Base-by-base conservation (phyloP, 2,329 filamentous ascomycete genomes). In the Rosellinia necatrix region DNA sequence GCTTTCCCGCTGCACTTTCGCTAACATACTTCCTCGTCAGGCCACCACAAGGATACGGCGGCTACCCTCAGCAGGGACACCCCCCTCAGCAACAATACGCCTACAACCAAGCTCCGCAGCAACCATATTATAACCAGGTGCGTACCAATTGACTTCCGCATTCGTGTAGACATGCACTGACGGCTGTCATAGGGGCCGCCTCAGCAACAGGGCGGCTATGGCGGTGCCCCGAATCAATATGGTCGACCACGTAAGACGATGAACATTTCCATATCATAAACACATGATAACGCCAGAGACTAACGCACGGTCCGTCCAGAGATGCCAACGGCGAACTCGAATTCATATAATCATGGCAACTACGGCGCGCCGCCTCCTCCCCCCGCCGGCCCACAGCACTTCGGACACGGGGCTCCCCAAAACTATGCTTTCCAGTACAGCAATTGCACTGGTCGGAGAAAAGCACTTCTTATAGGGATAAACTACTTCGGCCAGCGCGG, bases 401-500 rank as follows among this genome's bases (percentile, higher is more conserved):
- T 94, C 68, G 90, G 92, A 53, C 80, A 86, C 59, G 92, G 91
- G 54, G 92, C 92, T 12, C 92, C 92, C 15, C 81, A 85, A 61
- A 82, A 81, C 66, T 96, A 96, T 73, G 85, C 81, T 40, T 97
- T 92, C 74, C 90, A 93, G 73, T 97, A 97, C 74, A 96, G 92
- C 42, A 88, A 88, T 64, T 97, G 92, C 72, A 96, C 89, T 4
- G 93, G 92, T 41, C 85, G 87, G 66, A 81, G 92, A 70, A 97
- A 97, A 77, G 93, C 92, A 4, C 78, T 97, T 25, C 75, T 97
- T 59, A 93, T 97, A 65, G 93, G 93, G 52, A 96, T 97, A 79
- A 97, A 97, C 76, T 97, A 97, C 76, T 97, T 97, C 71, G 87
- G 89, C 48, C 92, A 97, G 75, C 86, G 90, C 55, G 92, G 92